Evolutionary conservation across 805 yeast genomes (phyloP).

Genomic region (Pichia occidentalis): DNA sequence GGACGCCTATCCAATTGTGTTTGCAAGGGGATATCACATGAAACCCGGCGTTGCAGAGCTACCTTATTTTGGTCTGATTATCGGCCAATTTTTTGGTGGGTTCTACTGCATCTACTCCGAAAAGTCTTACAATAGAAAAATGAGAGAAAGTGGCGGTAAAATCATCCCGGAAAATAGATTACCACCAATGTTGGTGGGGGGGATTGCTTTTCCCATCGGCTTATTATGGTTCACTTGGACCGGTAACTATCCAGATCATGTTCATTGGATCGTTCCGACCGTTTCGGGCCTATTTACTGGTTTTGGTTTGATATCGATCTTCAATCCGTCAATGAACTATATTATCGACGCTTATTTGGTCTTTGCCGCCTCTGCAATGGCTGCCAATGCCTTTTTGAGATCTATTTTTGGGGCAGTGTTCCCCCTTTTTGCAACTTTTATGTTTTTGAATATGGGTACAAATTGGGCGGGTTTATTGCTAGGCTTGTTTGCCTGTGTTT

Average conservation of each 20-base stretch:
- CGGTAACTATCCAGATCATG: conserved; percentile 60
- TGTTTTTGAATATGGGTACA: conserved; percentile 62
- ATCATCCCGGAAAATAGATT: conserved; percentile 77
- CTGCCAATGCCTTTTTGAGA: conserved; percentile 67
- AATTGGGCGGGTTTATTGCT: conserved; percentile 76
- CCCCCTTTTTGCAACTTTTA: conserved; percentile 55
- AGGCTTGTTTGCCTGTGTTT: conserved; percentile 50
- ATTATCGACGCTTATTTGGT: conserved; percentile 63
- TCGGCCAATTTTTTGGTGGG: conserved; percentile 63
- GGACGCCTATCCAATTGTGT: conserved; percentile 71
- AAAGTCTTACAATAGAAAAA: conserved; percentile 39
- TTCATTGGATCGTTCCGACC: conserved; percentile 82
- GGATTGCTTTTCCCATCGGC: conserved; percentile 67
- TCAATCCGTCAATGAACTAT: conserved; percentile 64
- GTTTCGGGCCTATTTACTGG: conserved; percentile 60
- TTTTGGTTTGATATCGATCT: conserved; percentile 60
- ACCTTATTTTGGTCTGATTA: conserved; percentile 71
- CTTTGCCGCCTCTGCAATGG: conserved; percentile 74
- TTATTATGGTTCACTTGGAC: conserved; percentile 86
- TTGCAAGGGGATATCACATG: conserved; percentile 56
- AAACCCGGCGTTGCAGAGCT: conserved; percentile 60
- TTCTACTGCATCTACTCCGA: conserved; percentile 48
- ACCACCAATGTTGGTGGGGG: conserved; percentile 69
- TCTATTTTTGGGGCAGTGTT: conserved; percentile 54
- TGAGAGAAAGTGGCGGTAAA: conserved; percentile 47